Evolutionary conservation across 768 basidiomycete genomes (phyloP).

Genomic region (Mycena galopus): DNA sequence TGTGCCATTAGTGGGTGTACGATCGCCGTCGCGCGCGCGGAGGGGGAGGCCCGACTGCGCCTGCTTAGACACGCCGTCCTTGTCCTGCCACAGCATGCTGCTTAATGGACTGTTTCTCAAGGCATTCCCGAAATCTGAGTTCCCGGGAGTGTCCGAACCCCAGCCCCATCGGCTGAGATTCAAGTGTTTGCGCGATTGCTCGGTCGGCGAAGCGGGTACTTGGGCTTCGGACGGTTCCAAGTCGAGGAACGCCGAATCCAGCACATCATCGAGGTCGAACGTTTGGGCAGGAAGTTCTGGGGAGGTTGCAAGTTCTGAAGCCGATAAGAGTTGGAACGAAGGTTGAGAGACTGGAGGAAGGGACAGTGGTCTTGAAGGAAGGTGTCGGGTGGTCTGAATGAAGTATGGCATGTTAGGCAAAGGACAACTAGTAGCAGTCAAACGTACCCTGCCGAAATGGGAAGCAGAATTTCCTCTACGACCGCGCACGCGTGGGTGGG

Average conservation of each 20-base stretch:
- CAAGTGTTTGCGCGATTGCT: conserved; percentile 53
- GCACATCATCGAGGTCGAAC: conserved; percentile 80
- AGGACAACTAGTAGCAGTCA: conserved; percentile 39
- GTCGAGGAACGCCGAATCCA: conserved; percentile 80
- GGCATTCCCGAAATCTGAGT: conserved; percentile 60
- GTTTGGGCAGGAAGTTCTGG: conserved; percentile 61
- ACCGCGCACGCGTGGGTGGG: conserved; percentile 53
- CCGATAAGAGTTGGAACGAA: conserved; percentile 49
- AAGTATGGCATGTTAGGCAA: background rate
- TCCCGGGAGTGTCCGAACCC: conserved; percentile 52
- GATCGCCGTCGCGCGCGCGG: conserved; percentile 66
- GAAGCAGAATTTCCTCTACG: conserved; percentile 33
- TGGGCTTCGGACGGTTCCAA: conserved; percentile 60
- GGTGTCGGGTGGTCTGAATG: conserved; percentile 46
- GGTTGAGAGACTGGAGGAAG: conserved; percentile 45
- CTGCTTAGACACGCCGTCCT: conserved; percentile 35
- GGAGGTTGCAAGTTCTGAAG: conserved; percentile 52
- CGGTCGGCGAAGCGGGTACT: conserved; percentile 43
- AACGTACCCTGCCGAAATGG: conserved; percentile 47
- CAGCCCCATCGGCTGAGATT: conserved; percentile 76
- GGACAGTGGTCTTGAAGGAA: conserved; percentile 44
- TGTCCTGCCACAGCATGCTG: conserved; percentile 67
- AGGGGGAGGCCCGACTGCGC: conserved; percentile 59
- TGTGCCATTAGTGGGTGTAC: conserved; percentile 61
- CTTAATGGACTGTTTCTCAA: conserved; percentile 70